A percentile compares a stretch with the other conserved stretches of the same genome.
Conservation (phyloP, 1,139 yeast genomes). For the Suhomyces yuchorum region DNA sequence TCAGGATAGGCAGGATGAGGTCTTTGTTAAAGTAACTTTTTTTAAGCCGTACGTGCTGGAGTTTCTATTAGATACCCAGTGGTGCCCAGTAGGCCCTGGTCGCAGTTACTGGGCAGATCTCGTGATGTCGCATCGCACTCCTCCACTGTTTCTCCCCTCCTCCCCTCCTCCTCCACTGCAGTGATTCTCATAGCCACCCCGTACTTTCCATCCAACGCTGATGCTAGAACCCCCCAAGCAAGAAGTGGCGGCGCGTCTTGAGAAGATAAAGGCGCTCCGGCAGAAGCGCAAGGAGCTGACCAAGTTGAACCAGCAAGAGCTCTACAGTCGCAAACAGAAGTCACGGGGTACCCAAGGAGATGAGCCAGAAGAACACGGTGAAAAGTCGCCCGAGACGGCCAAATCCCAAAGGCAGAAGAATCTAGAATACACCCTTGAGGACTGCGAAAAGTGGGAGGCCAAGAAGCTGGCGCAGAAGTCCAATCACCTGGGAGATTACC, state of each 20-base stretch:
- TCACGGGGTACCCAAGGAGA: constrained; percentile 1
- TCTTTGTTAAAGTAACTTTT: too few relatives aligned
- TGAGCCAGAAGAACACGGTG: constrained; percentile 4
- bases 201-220: too few relatives aligned
- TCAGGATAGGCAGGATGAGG: too few relatives aligned
- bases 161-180: too few relatives aligned
- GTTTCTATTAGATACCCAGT: too few relatives aligned
- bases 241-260: constrained; percentile 10
- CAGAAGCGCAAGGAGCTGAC: constrained; percentile 22
- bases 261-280: constrained; percentile 19
- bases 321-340: constrained; percentile 19
- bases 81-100: too few relatives aligned
- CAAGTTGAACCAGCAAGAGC: constrained; percentile 24
- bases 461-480: constrained; percentile 25
- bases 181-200: too few relatives aligned
- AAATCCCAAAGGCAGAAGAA: constrained; percentile 45
- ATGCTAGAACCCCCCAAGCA: not conserved
- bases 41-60: too few relatives aligned
- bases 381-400: constrained; percentile 16
- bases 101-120: too few relatives aligned
- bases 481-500: constrained; percentile 23
- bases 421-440: constrained; percentile 67
- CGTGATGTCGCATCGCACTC: too few relatives aligned
- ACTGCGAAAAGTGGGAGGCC: constrained; percentile 66
- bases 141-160: too few relatives aligned